Percentiles rank a stretch among this genome's conserved stretches.
Conservation (phyloP, 257 asterid genomes). For the Nemophila menziesii region DNA sequence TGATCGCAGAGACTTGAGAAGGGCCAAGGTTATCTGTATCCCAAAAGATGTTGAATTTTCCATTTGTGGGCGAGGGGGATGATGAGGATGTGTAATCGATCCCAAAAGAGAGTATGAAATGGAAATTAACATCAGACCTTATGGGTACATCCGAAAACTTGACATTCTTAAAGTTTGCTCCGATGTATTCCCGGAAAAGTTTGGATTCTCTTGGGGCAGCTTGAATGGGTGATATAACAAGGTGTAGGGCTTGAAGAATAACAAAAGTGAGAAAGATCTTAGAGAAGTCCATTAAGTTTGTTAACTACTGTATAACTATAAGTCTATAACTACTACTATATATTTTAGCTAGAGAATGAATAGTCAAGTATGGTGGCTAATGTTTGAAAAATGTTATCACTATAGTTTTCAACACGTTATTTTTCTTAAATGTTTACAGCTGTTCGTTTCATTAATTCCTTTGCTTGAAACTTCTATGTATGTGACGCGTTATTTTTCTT, state of each 20-base stretch:
- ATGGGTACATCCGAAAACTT: slow-evolving; percentile 57
- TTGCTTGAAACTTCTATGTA: no score
- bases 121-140: slow-evolving; percentile 49
- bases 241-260: slow-evolving; percentile 14
- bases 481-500: not conserved
- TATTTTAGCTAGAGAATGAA: not conserved
- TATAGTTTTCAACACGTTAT: not conserved
- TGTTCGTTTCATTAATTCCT: not conserved
- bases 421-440: not conserved
- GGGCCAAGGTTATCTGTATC: slow-evolving; percentile 57
- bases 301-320: not conserved
- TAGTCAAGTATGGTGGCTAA: not conserved
- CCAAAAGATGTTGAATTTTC: slow-evolving; percentile 61
- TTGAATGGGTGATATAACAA: slow-evolving; percentile 2
- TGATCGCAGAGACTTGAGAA: slow-evolving; percentile 32
- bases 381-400: not conserved
- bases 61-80: slow-evolving; percentile 48
- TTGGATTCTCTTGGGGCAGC: slow-evolving; percentile 27
- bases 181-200: slow-evolving; percentile 59
- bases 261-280: slow-evolving; percentile 9
- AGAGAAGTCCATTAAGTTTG: slow-evolving; percentile 20
- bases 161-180: slow-evolving; percentile 62
- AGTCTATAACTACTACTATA: no score
- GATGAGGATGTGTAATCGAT: slow-evolving; percentile 64
- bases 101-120: slow-evolving; percentile 78